Base-by-base conservation (phyloP, 202 grass and related monocot species). In the Panicum hallii region DNA sequence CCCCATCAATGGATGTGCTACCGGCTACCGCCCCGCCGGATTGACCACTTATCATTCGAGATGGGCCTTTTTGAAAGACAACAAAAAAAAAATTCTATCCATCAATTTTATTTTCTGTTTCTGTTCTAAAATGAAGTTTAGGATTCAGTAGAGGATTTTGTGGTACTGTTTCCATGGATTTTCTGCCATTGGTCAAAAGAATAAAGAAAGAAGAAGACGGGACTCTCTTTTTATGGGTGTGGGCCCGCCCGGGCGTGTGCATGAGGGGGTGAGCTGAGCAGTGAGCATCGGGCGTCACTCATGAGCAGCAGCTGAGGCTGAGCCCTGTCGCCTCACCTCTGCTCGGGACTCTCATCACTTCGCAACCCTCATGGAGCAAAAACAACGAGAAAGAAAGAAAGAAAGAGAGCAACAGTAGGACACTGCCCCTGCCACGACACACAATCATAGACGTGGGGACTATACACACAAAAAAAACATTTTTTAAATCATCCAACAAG, bases 391-490 rank as follows among this genome's bases (percentile, higher is more conserved):
- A 36, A 48, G 32, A 36, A 85, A 63, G 75, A 38, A 4, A 38
- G 32, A 40, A 8, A 68, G 44, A 52, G 15, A 54, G 32, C 2
- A 71, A 46, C 23, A 22, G 42, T 41, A 63, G n/a, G 36, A 32
- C 22, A 61, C 57, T 71, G 67, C 20, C 70, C 58, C 30, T 67
- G 60, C 75, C 67, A 77, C 82, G 74, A 84, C 30, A 86, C 77
- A 86, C 79, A 70, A 87, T 89, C 80, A 87, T 73, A 77, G 82
- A 83, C 63, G 77, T 88, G 82, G 88, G 78, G 62, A 82, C 88
- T 78, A 65, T 36, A 73, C 74, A 63, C 64, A 16, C 26, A 26
- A 26, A 9, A 23, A 62, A 77, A 43, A 2, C 10, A n/a, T 15
- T 72, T 54, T 74, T 20, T 17, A 72, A 46, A 46, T 46, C 44